Conservation (phyloP, 305 asterid species). For the Plantago lanceolata region DNA sequence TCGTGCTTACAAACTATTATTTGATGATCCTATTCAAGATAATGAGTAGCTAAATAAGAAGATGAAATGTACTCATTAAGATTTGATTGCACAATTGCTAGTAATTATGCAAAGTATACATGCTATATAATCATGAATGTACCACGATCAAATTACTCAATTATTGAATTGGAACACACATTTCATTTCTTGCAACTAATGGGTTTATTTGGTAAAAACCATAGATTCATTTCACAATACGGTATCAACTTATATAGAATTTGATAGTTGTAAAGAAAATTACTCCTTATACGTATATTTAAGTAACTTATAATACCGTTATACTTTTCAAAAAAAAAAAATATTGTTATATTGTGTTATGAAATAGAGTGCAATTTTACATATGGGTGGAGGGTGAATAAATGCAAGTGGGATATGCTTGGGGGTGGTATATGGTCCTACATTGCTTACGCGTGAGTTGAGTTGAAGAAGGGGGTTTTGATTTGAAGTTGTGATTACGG, state of each 20-base stretch:
- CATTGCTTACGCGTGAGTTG: background rate
- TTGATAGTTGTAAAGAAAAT: too few relatives aligned
- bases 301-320: too few relatives aligned
- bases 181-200: too few relatives aligned
- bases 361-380: too few relatives aligned
- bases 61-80: slow-evolving; percentile 17
- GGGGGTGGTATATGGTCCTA: background rate
- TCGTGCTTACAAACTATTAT: slow-evolving; percentile 12
- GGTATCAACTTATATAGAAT: too few relatives aligned
- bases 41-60: slow-evolving; percentile 3
- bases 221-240: too few relatives aligned
- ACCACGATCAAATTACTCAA: background rate
- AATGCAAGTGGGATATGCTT: background rate
- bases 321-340: too few relatives aligned
- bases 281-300: too few relatives aligned
- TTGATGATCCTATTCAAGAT: slow-evolving; percentile 11
- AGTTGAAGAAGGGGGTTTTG: too few relatives aligned
- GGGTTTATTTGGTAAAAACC: too few relatives aligned
- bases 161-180: background rate
- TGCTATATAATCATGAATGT: slow-evolving; percentile 4
- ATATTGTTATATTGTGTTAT: too few relatives aligned
- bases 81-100: slow-evolving; percentile 26
- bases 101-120: slow-evolving; percentile 20
- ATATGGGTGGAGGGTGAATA: background rate
- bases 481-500: too few relatives aligned